phyloP scores from a whole-genome alignment of 2,329 filamentous ascomycete genomes.

The Exophiala spinifera region DNA sequence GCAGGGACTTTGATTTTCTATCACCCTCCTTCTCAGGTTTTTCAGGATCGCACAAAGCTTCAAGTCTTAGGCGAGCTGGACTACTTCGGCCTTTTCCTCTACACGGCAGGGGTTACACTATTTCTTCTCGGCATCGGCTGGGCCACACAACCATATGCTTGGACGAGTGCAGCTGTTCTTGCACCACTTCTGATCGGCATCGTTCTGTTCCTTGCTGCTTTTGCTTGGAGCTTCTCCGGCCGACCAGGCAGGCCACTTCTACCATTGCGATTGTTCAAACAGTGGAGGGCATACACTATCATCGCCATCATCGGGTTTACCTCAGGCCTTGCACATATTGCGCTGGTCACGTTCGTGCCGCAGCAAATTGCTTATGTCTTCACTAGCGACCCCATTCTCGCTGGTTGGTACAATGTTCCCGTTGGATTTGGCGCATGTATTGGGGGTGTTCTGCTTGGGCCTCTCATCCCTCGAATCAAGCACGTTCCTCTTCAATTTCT shows the following conservation, averaged over 20 bases:
- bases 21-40: not conserved
- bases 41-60: not conserved
- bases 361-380: slow-evolving; percentile 41
- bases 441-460: not conserved
- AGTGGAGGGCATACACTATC: slow-evolving; percentile 31
- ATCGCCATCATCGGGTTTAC: slow-evolving; percentile 40
- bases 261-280: slow-evolving; percentile 42
- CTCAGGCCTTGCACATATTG: slow-evolving; percentile 46
- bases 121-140: slow-evolving; percentile 44
- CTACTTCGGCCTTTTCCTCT: slow-evolving; percentile 45
- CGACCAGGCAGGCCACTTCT: slow-evolving; percentile 40
- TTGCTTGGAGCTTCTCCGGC: slow-evolving; percentile 39
- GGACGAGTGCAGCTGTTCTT: slow-evolving; percentile 39
- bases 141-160: slow-evolving; percentile 41
- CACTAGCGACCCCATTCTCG: slow-evolving; percentile 36
- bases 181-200: slow-evolving; percentile 39
- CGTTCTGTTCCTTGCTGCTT: slow-evolving; percentile 35
- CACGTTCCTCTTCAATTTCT: not conserved
- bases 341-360: slow-evolving; percentile 46
- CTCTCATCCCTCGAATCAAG: not conserved
- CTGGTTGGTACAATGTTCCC: slow-evolving; percentile 40
- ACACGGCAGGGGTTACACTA: slow-evolving; percentile 39
- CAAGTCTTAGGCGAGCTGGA: slow-evolving; percentile 42
- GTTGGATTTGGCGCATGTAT: slow-evolving; percentile 14
- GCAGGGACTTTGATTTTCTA: slow-evolving; percentile 8